These are phyloP conservation scores for Neodidymelliopsis sp. DNA, from an alignment of 2,329 filamentous ascomycete species.

Conservation along the genomic window DNA sequence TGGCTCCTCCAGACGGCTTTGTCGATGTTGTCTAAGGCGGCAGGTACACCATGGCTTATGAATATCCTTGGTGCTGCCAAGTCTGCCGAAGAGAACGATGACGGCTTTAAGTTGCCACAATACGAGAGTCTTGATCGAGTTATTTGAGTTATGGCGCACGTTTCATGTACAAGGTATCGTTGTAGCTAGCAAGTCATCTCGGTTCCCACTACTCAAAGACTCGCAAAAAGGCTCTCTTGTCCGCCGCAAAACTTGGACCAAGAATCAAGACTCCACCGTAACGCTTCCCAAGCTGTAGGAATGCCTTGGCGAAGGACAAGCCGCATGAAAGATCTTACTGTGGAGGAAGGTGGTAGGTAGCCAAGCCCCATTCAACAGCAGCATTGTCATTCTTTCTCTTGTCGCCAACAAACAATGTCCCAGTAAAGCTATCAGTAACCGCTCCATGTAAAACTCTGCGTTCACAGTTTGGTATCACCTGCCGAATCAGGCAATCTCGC, in stretches of 20 bases:
- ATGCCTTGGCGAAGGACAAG: slow-evolving; percentile 3
- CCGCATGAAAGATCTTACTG: not conserved
- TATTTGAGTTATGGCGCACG: not conserved
- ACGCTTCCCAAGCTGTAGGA: not conserved
- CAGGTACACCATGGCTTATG: slow-evolving; percentile 18
- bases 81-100: slow-evolving; percentile 18
- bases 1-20: slow-evolving; percentile 28
- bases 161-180: not conserved
- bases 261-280: not conserved
- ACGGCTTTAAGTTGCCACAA: slow-evolving; percentile 25
- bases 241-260: not conserved
- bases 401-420: not conserved
- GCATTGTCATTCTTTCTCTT: not conserved
- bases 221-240: not conserved
- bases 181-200: not conserved
- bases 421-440: slow-evolving; percentile 10
- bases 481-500: slow-evolving; percentile 5
- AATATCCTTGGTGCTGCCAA: slow-evolving; percentile 7
- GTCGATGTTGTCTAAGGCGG: slow-evolving; percentile 14
- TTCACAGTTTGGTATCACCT: slow-evolving; percentile 9
- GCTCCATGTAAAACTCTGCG: slow-evolving; percentile 13
- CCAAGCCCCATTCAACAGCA: slow-evolving; percentile 1
- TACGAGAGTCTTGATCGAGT: slow-evolving; percentile 15
- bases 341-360: slow-evolving; percentile 10
- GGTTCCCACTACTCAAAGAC: not conserved